Conservation (phyloP, 2,329 filamentous ascomycete genomes). For the Aspergillus novoparasiticus region DNA sequence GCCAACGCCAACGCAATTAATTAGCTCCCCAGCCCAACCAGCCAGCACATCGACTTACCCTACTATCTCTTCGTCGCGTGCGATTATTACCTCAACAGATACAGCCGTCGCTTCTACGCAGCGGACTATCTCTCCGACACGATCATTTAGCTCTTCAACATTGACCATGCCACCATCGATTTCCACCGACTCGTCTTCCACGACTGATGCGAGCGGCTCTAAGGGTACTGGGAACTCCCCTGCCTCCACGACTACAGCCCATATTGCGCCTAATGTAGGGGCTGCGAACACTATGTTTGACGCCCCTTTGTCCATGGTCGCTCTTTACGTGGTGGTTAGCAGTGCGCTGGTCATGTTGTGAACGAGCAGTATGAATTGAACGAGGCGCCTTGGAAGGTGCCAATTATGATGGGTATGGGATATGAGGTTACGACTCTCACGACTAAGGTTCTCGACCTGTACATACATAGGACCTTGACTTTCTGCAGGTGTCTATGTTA, state of each 20-base stretch:
- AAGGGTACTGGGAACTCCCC: background rate
- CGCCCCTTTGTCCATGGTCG: constrained; percentile 17
- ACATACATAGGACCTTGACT: constrained; percentile 12
- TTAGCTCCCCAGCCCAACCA: constrained; percentile 4
- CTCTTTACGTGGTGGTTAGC: constrained; percentile 28
- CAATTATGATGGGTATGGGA: constrained; percentile 10
- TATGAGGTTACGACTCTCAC: constrained; percentile 17
- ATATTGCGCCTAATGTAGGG: constrained; percentile 23
- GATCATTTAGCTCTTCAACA: background rate
- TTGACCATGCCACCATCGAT: background rate
- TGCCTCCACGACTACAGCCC: constrained; percentile 9
- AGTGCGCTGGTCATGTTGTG: constrained; percentile 24
- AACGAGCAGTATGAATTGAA: background rate
- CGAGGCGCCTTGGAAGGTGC: background rate
- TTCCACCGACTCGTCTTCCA: constrained; percentile 1
- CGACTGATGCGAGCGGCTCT: constrained; percentile 12
- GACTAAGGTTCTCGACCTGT: constrained; percentile 11
- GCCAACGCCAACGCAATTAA: background rate
- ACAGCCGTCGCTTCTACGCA: background rate
- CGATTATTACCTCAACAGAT: background rate
- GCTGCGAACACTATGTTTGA: constrained; percentile 19
- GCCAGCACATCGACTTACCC: background rate
- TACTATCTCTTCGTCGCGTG: background rate
- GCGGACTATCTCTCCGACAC: background rate
- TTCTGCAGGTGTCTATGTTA: constrained; percentile 1